A percentile compares a stretch with the other conserved stretches of the same genome.
These are phyloP conservation scores for Amaranthus hypochondriacus DNA, from an alignment of 148 eudicot species.

Conservation along the genomic window DNA sequence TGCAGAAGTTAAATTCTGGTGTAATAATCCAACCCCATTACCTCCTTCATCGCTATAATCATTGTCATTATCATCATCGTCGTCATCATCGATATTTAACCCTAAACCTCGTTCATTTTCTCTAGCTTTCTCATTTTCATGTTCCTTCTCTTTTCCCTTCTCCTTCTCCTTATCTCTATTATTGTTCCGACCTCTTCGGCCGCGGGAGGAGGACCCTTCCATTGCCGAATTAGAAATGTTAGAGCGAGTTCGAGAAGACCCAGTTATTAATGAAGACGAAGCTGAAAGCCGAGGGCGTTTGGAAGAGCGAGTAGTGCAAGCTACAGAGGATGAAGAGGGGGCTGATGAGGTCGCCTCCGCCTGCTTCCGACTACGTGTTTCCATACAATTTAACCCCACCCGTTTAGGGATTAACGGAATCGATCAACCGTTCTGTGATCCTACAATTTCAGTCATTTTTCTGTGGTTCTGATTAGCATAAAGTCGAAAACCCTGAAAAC, in stretches of 20 bases:
- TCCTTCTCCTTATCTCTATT: constrained; percentile 43
- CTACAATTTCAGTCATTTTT: constrained; percentile 20
- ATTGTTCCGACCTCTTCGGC: constrained; percentile 54
- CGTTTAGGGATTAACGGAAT: constrained; percentile 25
- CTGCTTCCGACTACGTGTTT: constrained; percentile 99
- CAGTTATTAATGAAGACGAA: constrained; percentile 20
- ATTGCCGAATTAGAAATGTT: constrained; percentile 20
- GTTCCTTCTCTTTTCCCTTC: constrained; percentile 85
- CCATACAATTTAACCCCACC: constrained; percentile 75
- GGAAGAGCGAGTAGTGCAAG: constrained; percentile 53
- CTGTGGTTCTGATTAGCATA: neutral
- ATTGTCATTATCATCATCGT: constrained; percentile 35
- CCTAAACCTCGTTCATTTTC: constrained; percentile 43
- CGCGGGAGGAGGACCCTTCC: constrained; percentile 60
- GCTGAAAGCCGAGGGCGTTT: constrained; percentile 57
- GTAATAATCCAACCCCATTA: constrained; percentile 69
- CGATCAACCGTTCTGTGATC: constrained; percentile 48
- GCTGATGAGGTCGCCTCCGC: constrained; percentile 97
- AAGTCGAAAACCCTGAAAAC: constrained; percentile 26
- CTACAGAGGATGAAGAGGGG: constrained; percentile 51
- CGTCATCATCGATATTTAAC: constrained; percentile 46
- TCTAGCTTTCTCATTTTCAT: constrained; percentile 45
- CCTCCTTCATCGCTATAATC: constrained; percentile 54
- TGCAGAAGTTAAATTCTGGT: constrained; percentile 84
- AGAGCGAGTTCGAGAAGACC: constrained; percentile 36